These are phyloP conservation scores for Paramyrothecium roridum DNA, from an alignment of 2,329 filamentous ascomycete species.

Conservation along the genomic window DNA sequence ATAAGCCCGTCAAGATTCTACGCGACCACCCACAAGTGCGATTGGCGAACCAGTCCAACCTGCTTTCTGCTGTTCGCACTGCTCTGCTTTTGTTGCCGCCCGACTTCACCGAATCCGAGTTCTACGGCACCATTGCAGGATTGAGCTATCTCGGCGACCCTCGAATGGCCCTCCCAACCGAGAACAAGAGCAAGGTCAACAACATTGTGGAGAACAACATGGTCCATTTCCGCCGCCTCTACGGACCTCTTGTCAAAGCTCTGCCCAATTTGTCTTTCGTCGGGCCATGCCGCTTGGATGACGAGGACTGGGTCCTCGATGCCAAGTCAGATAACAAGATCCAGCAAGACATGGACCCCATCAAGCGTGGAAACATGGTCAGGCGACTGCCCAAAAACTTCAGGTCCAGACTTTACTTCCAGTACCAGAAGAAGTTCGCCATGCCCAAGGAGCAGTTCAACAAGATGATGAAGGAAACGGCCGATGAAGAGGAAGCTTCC, in stretches of 20 bases:
- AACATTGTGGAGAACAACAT: slow-evolving; percentile 95
- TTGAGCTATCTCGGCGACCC: slow-evolving; percentile 95
- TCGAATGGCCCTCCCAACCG: slow-evolving; percentile 87
- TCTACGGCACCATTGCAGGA: slow-evolving; percentile 88
- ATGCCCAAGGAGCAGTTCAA: slow-evolving; percentile 83
- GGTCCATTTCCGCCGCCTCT: slow-evolving; percentile 85
- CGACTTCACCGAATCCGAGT: slow-evolving; percentile 78
- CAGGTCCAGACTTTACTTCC: slow-evolving; percentile 86
- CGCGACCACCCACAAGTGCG: slow-evolving; percentile 90
- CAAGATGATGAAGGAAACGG: slow-evolving; percentile 74
- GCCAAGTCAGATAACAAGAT: slow-evolving; percentile 62
- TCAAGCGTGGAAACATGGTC: slow-evolving; percentile 94
- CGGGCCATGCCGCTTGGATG: slow-evolving; percentile 42
- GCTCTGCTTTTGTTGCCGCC: slow-evolving; percentile 83
- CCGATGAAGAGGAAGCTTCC: slow-evolving; percentile 64
- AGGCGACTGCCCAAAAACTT: slow-evolving; percentile 83
- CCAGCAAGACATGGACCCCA: slow-evolving; percentile 87
- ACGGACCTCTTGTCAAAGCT: slow-evolving; percentile 83
- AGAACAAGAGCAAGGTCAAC: slow-evolving; percentile 86
- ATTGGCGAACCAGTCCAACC: slow-evolving; percentile 92
- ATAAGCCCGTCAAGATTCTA: slow-evolving; percentile 97
- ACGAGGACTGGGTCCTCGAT: slow-evolving; percentile 36
- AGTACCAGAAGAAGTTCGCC: slow-evolving; percentile 86
- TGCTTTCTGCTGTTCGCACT: slow-evolving; percentile 86
- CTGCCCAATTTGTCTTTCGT: slow-evolving; percentile 84